Evolutionary conservation across 768 basidiomycete species (phyloP).

Genomic region (Rhodotorula kratochvilovae): DNA sequence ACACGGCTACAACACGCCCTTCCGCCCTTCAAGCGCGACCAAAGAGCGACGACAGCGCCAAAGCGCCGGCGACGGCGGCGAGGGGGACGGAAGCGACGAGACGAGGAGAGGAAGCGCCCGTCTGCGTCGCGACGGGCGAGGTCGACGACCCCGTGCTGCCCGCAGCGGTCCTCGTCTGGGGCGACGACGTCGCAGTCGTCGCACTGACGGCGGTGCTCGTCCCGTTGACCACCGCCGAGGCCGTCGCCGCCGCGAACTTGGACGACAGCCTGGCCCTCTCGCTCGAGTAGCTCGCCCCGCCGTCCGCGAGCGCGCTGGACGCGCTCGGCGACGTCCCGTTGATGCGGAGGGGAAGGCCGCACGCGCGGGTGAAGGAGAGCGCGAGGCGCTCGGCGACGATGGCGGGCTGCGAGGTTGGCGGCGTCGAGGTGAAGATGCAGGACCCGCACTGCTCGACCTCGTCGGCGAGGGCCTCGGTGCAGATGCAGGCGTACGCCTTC

Average conservation of each 20-base stretch:
- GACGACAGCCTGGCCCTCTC: not conserved
- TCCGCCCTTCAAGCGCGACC: too few relatives aligned
- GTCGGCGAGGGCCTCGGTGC: not conserved
- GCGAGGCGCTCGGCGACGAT: not conserved
- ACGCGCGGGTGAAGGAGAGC: not conserved
- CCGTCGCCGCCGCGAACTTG: not conserved
- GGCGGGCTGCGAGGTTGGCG: not conserved
- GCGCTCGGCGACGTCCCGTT: not conserved
- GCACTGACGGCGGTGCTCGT: not conserved
- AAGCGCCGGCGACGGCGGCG: too few relatives aligned
- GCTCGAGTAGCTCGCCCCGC: not conserved
- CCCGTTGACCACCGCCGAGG: too few relatives aligned
- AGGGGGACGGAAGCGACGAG: too few relatives aligned
- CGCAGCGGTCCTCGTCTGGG: too few relatives aligned
- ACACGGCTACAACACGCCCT: too few relatives aligned
- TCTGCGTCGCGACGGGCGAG: too few relatives aligned
- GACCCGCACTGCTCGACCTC: slow-evolving; percentile 2
- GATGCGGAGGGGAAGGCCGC: not conserved
- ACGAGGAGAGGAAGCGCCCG: too few relatives aligned
- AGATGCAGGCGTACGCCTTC: slow-evolving; percentile 3
- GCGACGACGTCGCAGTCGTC: too few relatives aligned
- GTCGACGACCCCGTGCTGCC: too few relatives aligned
- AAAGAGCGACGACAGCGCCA: too few relatives aligned
- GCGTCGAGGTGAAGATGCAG: slow-evolving; percentile 1
- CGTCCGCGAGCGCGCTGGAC: not conserved